These are phyloP conservation scores for Dactylellina leptospora DNA, from an alignment of 2,329 filamentous ascomycete species.

Conservation along the genomic window DNA sequence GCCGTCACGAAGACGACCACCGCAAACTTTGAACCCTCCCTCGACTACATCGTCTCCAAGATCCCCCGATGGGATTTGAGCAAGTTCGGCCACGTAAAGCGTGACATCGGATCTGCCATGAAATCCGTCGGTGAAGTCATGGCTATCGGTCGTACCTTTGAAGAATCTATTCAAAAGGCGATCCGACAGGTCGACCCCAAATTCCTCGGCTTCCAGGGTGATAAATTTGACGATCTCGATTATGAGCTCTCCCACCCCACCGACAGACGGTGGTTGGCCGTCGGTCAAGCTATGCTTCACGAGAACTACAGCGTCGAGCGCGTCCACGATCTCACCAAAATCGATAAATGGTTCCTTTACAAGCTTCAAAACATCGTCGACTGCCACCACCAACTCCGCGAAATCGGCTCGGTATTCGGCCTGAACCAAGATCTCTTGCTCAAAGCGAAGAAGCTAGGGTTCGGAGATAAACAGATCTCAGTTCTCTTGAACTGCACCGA, in stretches of 20 bases:
- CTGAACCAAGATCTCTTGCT: constrained; percentile 87
- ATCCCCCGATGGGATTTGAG: constrained; percentile 97
- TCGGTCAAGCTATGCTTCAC: constrained; percentile 97
- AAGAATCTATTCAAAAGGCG: constrained; percentile 99
- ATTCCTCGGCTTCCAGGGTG: constrained; percentile 92
- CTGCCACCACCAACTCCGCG: constrained; percentile 84
- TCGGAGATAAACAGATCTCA: constrained; percentile 96
- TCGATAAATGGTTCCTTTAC: constrained; percentile 99
- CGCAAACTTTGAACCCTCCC: constrained; percentile 95
- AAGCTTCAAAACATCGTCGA: constrained; percentile 98
- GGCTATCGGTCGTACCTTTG: constrained; percentile 97
- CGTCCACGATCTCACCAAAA: constrained; percentile 94
- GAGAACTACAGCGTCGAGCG: constrained; percentile 92
- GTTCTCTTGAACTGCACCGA: constrained; percentile 84
- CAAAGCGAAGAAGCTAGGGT: constrained; percentile 96
- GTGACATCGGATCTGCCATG: constrained; percentile 97
- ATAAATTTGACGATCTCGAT: constrained; percentile 92
- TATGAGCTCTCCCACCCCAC: constrained; percentile 89
- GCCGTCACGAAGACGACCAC: constrained; percentile 98
- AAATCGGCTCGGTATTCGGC: constrained; percentile 80
- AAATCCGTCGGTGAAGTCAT: constrained; percentile 99
- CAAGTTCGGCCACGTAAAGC: constrained; percentile 99
- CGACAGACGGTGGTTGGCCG: constrained; percentile 94
- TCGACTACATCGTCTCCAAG: constrained; percentile 98
- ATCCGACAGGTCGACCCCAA: constrained; percentile 94